Evolutionary conservation across 139 green algal genomes (phyloP).

Genomic region (Pseudopediastrum boryanum): DNA sequence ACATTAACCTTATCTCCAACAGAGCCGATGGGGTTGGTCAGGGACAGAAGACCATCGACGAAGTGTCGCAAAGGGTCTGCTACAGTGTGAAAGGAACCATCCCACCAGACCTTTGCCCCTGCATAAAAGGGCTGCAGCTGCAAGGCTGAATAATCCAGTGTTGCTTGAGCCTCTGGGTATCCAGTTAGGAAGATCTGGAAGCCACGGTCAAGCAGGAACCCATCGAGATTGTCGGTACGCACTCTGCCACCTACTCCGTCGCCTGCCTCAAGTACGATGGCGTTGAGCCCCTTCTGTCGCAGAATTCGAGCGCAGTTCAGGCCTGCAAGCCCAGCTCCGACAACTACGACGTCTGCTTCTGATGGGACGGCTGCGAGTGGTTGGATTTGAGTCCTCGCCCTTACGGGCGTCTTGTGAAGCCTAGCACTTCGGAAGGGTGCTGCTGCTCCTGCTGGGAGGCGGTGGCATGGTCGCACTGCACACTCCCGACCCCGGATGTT

Average conservation of each 20-base stretch:
- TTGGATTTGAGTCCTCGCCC: too few relatives aligned
- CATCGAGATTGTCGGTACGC: slow-evolving; percentile 90
- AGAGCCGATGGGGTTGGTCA: slow-evolving; percentile 87
- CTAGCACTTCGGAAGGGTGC: too few relatives aligned
- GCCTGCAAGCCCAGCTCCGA: too few relatives aligned
- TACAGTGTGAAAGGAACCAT: slow-evolving; percentile 70
- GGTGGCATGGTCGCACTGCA: too few relatives aligned
- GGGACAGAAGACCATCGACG: slow-evolving; percentile 74
- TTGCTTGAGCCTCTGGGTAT: slow-evolving; percentile 58
- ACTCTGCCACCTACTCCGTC: slow-evolving; percentile 92
- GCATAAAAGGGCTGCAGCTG: slow-evolving; percentile 93
- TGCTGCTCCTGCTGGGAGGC: too few relatives aligned
- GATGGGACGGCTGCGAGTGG: too few relatives aligned
- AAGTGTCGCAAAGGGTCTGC: slow-evolving; percentile 83
- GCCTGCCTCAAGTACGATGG: slow-evolving; percentile 80
- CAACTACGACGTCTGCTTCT: too few relatives aligned
- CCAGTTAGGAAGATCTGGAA: slow-evolving; percentile 99
- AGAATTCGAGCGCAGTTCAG: too few relatives aligned
- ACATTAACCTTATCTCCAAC: slow-evolving; percentile 84
- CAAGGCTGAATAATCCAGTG: slow-evolving; percentile 87
- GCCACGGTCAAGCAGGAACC: slow-evolving; percentile 94
- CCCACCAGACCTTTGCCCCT: slow-evolving; percentile 81
- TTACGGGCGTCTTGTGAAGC: too few relatives aligned
- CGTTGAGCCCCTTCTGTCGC: slow-evolving; percentile 36
- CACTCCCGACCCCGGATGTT: too few relatives aligned